Base-by-base conservation (phyloP, 768 basidiomycete genomes). In the Leccinellum rugosiceps region DNA sequence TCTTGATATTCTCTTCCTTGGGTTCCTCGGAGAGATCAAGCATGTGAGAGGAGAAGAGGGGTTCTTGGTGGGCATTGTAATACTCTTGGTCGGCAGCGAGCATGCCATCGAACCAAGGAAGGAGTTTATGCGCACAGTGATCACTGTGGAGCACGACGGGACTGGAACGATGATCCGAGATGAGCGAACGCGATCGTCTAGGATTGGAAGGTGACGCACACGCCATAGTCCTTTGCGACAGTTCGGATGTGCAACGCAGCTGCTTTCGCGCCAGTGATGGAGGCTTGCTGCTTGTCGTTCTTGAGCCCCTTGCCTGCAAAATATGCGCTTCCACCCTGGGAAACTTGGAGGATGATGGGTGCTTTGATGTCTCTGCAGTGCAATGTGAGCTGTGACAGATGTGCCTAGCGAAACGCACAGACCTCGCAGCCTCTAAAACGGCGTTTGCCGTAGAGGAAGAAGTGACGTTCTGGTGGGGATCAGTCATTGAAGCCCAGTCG, bases 101-200 rank as follows among this genome's bases (percentile, higher is more conserved):
- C 97, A 99, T 98, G 55, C 94, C 96, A 74, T 99, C 97, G 75
- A 98, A 95, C 97, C 97, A 99, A 5, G 90, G 95, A 55, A 99
- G 85, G 62, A 98, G 91, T 76, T 99, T 98, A 68, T 96, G 78
- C 14, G 97, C 97, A 72, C 97, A 99, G 80, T 99, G 97, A 76
- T 99, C 97, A 59, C 92, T 89, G 87, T 99, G 96, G 68, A 99
- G 80, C 56, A 99, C 83, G 69, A 99, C 97, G 68, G 97, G 97
- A 60, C 92, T 94, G 63, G 3, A 19, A 41, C n/a, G 30, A 54
- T 10, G 15, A 32, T 43, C 35, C 4, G 47, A 44, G 52, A 48
- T 50, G 2, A 60, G 50, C 35, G 38, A 35, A 48, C 58, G 53
- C 32, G 43, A 21, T 19, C 17, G 51, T n/a, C 43, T 6, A 47